phyloP scores from a whole-genome alignment of 225 moss, liverwort and hornwort species.

The Marchantia polymorpha region DNA sequence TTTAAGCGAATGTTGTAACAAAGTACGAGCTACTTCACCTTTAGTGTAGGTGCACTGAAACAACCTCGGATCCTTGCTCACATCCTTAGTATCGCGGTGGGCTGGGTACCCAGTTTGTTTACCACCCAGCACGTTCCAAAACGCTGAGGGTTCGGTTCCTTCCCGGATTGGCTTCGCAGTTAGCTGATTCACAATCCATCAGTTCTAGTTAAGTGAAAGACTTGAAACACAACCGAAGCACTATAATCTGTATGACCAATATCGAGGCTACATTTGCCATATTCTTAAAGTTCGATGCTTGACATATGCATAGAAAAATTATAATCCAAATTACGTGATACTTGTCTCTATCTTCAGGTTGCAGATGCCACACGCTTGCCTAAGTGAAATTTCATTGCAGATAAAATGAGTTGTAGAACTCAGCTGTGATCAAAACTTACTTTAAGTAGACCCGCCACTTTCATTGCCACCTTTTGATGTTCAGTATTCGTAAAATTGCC shows the following conservation, averaged over 20 bases:
- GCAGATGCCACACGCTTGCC: too few relatives aligned
- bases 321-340: too few relatives aligned
- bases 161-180: constrained; percentile 78
- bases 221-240: not conserved
- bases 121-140: constrained; percentile 95
- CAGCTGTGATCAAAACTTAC: constrained; percentile 34
- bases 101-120: constrained; percentile 69
- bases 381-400: too few relatives aligned
- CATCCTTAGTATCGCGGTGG: constrained; percentile 66
- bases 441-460: constrained; percentile 71
- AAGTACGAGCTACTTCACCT: constrained; percentile 42
- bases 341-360: too few relatives aligned
- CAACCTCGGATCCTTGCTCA: constrained; percentile 69
- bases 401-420: too few relatives aligned
- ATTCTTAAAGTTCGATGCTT: not conserved
- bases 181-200: constrained; percentile 20
- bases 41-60: constrained; percentile 59
- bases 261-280: not conserved
- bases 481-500: constrained; percentile 69
- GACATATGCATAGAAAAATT: not conserved
- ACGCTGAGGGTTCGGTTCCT: constrained; percentile 79
- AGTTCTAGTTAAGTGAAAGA: not conserved
- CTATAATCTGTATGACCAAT: not conserved
- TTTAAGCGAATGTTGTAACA: too few relatives aligned
- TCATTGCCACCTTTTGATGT: constrained; percentile 70